phyloP scores from a whole-genome alignment of 768 basidiomycete species.

The Postia placenta region DNA sequence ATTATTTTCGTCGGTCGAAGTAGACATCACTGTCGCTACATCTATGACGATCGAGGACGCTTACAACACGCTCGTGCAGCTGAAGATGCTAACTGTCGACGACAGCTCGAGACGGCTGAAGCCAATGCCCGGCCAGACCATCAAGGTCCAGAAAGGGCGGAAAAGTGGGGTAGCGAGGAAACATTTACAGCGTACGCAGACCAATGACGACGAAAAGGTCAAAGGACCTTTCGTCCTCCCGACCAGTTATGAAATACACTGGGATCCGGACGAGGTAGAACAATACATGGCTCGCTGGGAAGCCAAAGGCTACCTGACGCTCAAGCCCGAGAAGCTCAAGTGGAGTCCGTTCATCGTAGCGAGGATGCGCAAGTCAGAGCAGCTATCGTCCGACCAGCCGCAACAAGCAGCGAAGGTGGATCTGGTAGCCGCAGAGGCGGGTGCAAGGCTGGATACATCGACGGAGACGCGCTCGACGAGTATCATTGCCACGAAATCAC shows the following conservation, averaged over 20 bases:
- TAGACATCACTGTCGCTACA: constrained; percentile 81
- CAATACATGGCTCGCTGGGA: constrained; percentile 67
- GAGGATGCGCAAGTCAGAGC: constrained; percentile 30
- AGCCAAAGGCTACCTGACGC: constrained; percentile 67
- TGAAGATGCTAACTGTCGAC: constrained; percentile 65
- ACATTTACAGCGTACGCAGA: constrained; percentile 47
- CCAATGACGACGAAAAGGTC: constrained; percentile 42
- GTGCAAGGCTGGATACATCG: not conserved
- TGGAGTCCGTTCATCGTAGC: constrained; percentile 91
- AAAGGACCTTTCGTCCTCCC: constrained; percentile 58
- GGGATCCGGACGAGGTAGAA: constrained; percentile 62
- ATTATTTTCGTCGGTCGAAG: constrained; percentile 9
- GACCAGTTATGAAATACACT: constrained; percentile 66
- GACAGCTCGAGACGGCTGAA: constrained; percentile 43
- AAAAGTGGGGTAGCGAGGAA: constrained; percentile 59
- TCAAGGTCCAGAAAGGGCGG: constrained; percentile 66
- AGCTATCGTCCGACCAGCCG: not conserved
- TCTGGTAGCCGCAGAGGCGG: not conserved
- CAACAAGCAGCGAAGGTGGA: not conserved
- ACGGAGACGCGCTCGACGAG: not conserved
- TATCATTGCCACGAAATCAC: constrained; percentile 6
- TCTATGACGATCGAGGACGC: constrained; percentile 92
- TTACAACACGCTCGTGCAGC: constrained; percentile 62
- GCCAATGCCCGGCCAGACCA: constrained; percentile 73
- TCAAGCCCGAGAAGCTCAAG: constrained; percentile 80